phyloP scores from a whole-genome alignment of 305 asterid species.

The Solanum hybrid region DNA sequence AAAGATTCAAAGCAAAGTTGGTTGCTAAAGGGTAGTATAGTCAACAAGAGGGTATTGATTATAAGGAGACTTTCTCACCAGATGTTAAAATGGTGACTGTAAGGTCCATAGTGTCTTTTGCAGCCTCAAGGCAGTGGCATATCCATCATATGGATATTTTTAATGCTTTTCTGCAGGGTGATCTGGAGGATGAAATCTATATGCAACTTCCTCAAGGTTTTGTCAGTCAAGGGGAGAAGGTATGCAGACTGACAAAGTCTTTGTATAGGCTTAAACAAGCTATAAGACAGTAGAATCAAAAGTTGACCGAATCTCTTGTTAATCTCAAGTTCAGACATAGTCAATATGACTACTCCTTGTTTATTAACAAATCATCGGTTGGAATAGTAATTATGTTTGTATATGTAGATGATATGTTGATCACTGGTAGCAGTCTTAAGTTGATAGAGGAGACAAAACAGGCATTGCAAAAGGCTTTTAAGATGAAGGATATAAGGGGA shows the following conservation, averaged over 20 bases:
- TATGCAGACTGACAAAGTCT: neutral
- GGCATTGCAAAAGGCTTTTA: neutral
- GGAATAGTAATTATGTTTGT: neutral
- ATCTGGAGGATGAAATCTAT: neutral
- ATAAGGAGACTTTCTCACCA: neutral
- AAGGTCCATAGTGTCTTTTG: neutral
- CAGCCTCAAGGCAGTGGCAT: neutral
- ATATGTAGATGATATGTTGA: neutral
- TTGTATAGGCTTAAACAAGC: neutral
- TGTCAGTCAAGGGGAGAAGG: neutral
- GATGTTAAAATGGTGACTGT: neutral
- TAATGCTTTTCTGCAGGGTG: neutral
- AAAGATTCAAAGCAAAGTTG: neutral
- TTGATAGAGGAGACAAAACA: neutral
- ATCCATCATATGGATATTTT: neutral
- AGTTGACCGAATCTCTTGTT: neutral
- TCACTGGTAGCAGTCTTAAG: neutral
- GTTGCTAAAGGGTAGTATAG: neutral
- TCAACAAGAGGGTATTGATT: neutral
- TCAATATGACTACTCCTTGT: neutral
- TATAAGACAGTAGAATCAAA: neutral
- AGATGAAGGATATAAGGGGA: neutral
- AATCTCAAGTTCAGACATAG: neutral
- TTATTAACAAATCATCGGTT: neutral
- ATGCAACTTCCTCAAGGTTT: neutral